Base-by-base conservation (phyloP, 1,139 yeast species). In the Blastobotrys arbuscula region DNA sequence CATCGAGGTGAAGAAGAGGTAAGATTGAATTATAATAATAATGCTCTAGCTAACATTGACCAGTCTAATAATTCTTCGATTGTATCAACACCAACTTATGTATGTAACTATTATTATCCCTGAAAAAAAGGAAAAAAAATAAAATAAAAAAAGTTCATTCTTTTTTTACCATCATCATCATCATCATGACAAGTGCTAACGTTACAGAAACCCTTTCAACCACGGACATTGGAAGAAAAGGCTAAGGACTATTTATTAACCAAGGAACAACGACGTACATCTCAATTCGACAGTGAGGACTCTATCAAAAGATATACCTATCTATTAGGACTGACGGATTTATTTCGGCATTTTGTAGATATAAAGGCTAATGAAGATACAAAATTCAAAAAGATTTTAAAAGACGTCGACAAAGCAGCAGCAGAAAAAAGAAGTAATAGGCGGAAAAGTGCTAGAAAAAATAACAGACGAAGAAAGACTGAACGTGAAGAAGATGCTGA, bases 401-500 rank as follows among this genome's bases (percentile, higher is more conserved):
- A 77, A 52, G 77, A 75, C 47, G 71, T 79, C 35, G 88, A 81
- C 59, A 69, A 68, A 48, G 73, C 72, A 31, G 51, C 56, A 41
- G 55, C 50, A 30, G 26, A 48, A 55, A 44, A 35, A 42, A 39
- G 41, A 39, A 43, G 45, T 47, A 37, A 39, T 41, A 43, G 47
- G 48, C 51, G 58, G 50, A 28, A 31, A 8, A 53, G 48, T 41
- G 44, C 45, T 65, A 54, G 54, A 63, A 50, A 53, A 57, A 65
- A 52, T 28, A 56, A 56, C 21, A 55, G 68, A 19, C 58, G 62
- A 16, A 57, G 68, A 18, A 64, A 64, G 59, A 65, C 68, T 24
- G 72, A 62, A 65, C 82, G 86, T 63, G 97, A 92, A 63, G 97
- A 92, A 65, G 97, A 90, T 65, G 95, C 88, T 0, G 96, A 89